Base-by-base conservation (phyloP, 805 yeast species). In the Hanseniaspora lachancei region DNA sequence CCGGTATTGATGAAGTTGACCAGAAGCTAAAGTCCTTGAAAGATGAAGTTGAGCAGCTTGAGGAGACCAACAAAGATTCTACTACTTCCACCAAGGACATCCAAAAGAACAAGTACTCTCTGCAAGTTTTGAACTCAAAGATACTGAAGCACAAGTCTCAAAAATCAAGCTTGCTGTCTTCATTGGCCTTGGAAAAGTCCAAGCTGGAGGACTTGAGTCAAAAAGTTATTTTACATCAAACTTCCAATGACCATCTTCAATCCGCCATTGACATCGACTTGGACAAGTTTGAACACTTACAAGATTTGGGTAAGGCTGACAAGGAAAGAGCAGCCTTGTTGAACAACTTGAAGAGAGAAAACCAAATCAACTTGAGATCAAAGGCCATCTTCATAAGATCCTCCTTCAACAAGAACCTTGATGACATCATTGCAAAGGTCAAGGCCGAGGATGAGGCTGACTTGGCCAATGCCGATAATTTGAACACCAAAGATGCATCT, bases 271-370 rank as follows among this genome's bases (percentile, higher is more conserved):
- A 67, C 48, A 59, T 72, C 56, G 72, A 68, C 59, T 69, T 61
- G 63, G 70, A 64, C 61, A 71, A 65, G 61, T 65, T 60, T 62
- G 69, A 68, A 12, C 69, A 70, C 42, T 75, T 73, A 67, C 68
- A 67, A 59, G 62, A 68, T 43, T 66, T 72, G 51, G 68, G 76
- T 13, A 76, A 73, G 61, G 67, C 66, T n/a, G 62, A 62, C 23
- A 68, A 68, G 42, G 68, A 63, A 35, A 62, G 60, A 16, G 57
- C 62, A 47, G 21, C 52, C 13, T 12, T 44, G 20, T 58, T 68
- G 35, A 69, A 65, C 48, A 69, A 66, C 47, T 64, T 61, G 15
- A 67, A 62, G 50, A 64, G 49, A 44, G 58, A 55, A 55, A 55
- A 55, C 23, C 36, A 55, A 29, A 46, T 55, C 47, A 55, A 55